These are phyloP conservation scores for Euphorbia celastroides DNA, from an alignment of 441 rosid species.

Conservation along the genomic window DNA sequence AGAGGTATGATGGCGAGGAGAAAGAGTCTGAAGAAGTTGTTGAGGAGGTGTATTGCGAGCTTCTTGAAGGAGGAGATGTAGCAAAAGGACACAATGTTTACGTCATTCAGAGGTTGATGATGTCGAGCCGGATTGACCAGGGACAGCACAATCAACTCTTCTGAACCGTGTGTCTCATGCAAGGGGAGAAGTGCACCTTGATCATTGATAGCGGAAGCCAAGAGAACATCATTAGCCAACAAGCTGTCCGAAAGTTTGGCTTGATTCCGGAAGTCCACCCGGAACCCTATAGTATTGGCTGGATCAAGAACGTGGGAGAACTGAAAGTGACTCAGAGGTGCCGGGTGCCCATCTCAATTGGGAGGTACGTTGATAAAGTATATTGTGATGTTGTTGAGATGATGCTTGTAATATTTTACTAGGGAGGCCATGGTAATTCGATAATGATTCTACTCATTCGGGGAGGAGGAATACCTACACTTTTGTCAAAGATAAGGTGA, in stretches of 20 bases:
- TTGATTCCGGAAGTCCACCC: no score
- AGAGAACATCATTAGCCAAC: no score
- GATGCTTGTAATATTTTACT: not conserved
- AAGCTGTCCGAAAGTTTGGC: no score
- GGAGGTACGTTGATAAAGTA: not conserved
- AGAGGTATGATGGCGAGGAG: not conserved
- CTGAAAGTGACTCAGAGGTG: not conserved
- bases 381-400: not conserved
- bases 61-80: not conserved
- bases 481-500: no score
- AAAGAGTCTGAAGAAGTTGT: no score
- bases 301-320: no score
- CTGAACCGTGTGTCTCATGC: not conserved
- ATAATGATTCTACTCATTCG: not conserved
- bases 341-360: not conserved
- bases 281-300: no score
- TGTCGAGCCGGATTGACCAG: not conserved
- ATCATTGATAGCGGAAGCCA: no score
- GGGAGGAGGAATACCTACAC: no score
- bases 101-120: not conserved
- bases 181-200: no score
- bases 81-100: not conserved
- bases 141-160: not conserved
- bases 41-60: not conserved
- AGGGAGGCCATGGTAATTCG: not conserved